Conservation (phyloP, 2,329 filamentous ascomycete species). For the Cercospora citrullina region DNA sequence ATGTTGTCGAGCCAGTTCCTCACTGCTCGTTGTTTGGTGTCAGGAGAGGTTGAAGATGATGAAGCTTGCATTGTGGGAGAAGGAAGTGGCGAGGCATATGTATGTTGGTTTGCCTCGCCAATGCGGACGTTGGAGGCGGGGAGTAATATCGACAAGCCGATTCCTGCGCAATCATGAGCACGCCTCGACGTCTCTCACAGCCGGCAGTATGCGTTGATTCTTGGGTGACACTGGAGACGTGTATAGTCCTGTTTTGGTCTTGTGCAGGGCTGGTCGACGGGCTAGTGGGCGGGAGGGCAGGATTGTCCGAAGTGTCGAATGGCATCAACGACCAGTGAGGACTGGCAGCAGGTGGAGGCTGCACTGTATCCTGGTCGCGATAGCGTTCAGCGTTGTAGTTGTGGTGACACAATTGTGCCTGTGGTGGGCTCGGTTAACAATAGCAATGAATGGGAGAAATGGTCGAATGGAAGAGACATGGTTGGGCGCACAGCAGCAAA, state of each 20-base stretch:
- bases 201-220: constrained; percentile 25
- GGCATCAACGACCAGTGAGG: constrained; percentile 17
- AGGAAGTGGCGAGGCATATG: constrained; percentile 9
- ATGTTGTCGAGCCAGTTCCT: constrained; percentile 16
- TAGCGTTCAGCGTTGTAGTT: constrained; percentile 14
- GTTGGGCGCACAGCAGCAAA: constrained; percentile 36
- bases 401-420: constrained; percentile 21
- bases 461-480: constrained; percentile 17
- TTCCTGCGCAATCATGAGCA: constrained; percentile 21
- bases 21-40: constrained; percentile 13
- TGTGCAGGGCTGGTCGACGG: constrained; percentile 21
- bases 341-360: not conserved
- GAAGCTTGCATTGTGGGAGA: constrained; percentile 4
- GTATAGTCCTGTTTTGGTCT: constrained; percentile 21
- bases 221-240: constrained; percentile 23
- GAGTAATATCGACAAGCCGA: constrained; percentile 12
- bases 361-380: not conserved
- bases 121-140: constrained; percentile 8
- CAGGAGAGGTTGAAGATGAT: constrained; percentile 5
- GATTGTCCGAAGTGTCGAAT: constrained; percentile 13
- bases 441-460: constrained; percentile 25
- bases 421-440: constrained; percentile 26
- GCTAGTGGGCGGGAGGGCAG: constrained; percentile 16
- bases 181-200: constrained; percentile 15
- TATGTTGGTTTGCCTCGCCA: constrained; percentile 10